Conservation (phyloP, 192 early-diverging fungal genomes). For the Paraglomus occultum region DNA sequence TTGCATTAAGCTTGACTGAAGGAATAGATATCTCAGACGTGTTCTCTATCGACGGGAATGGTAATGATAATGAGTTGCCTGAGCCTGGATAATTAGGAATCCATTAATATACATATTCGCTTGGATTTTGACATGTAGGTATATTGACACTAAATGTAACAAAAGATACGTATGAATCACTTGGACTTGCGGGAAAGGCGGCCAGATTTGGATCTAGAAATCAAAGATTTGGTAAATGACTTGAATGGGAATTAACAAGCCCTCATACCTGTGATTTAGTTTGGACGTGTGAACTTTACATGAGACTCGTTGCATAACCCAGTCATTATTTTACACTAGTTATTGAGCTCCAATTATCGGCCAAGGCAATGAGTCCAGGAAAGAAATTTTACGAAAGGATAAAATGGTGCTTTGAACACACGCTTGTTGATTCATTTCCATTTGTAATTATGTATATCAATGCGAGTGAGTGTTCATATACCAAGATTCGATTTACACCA, state of each 20-base stretch:
- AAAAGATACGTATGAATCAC: constrained; percentile 45
- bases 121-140: constrained; percentile 31
- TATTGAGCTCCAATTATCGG: constrained; percentile 35
- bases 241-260: neutral
- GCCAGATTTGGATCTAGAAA: constrained; percentile 36
- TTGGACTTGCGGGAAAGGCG: constrained; percentile 38
- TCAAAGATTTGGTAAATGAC: constrained; percentile 40
- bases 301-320: neutral
- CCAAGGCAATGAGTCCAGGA: constrained; percentile 40
- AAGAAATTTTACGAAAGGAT: constrained; percentile 46
- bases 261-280: neutral
- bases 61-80: constrained; percentile 8
- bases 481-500: neutral
- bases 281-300: neutral
- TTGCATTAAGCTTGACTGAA: constrained; percentile 22
- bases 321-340: too few relatives aligned
- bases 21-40: constrained; percentile 24
- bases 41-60: constrained; percentile 13
- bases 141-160: constrained; percentile 41
- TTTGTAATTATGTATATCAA: constrained; percentile 39
- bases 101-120: neutral
- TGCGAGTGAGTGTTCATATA: constrained; percentile 27
- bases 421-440: constrained; percentile 30
- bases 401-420: constrained; percentile 51
- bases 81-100: neutral